These are phyloP conservation scores for Psilocybe sp. DNA, from an alignment of 768 basidiomycete species.

Conservation along the genomic window DNA sequence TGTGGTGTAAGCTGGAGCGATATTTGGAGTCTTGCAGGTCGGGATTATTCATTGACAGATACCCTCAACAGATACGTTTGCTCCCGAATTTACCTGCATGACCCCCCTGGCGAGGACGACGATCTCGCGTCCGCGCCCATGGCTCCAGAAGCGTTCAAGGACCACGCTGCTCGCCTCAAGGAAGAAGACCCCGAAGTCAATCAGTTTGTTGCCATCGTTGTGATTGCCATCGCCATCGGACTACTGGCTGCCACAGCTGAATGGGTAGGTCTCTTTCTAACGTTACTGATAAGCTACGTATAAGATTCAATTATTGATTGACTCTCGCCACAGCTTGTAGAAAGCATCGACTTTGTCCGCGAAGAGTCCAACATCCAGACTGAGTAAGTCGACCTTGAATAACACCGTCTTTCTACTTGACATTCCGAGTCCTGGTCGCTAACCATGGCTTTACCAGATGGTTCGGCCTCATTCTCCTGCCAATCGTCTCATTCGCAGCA, in stretches of 20 bases:
- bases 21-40: not conserved
- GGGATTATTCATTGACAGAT: not conserved
- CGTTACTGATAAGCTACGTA: not conserved
- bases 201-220: conserved; percentile 56
- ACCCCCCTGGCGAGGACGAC: conserved; percentile 63
- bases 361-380: conserved; percentile 37
- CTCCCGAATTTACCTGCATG: conserved; percentile 67
- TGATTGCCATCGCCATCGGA: conserved; percentile 50
- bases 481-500: conserved; percentile 70
- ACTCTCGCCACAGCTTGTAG: conserved; percentile 46
- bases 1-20: conserved; percentile 41
- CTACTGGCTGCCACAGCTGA: conserved; percentile 71
- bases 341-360: conserved; percentile 57
- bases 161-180: conserved; percentile 33
- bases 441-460: conserved; percentile 36
- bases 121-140: conserved; percentile 31
- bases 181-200: conserved; percentile 53
- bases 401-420: not conserved
- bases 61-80: conserved; percentile 48
- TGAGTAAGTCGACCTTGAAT: conserved; percentile 39
- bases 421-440: not conserved
- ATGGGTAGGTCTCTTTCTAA: conserved; percentile 43
- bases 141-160: conserved; percentile 42
- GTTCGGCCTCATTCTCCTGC: conserved; percentile 73
- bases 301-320: not conserved